Evolutionary conservation across 1,139 yeast genomes (phyloP), one percentile per base, ranked within the genome.

Genomic region (Blastobotrys persicus): DNA sequence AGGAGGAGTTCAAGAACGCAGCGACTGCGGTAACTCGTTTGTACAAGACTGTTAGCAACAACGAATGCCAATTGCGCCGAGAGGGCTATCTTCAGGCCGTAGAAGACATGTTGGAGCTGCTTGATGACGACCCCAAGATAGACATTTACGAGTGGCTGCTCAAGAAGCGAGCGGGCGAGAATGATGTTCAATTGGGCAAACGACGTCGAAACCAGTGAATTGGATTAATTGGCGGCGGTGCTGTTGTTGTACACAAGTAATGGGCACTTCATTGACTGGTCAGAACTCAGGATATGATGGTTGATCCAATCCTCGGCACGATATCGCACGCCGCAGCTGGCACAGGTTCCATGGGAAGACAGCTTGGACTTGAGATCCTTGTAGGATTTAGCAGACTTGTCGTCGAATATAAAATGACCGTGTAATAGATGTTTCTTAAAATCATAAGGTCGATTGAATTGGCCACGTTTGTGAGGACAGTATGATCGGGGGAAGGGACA

Each of bases 371-470:
- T 73, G 49, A 83, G 66, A 53, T 79, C 81, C 53, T 79, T 79
- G 53, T 74, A 66, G 41, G 73, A 70, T 44, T 76, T 76, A 7
- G 77, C 77, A 39, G 60, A 59, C 33, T 70, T 68, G 5, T 74
- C 73, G 52, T 78, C 75, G 61, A 81, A 82, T 44, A 65, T 67
- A 61, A 82, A 83, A 58, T 83, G 88, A 46, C 78, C 73, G 61
- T 82, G 84, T 39, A 83, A 68, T 53, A 83, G 66, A 61, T 83
- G 88, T 59, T 83, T 83, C 60, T 83, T 83, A 67, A 73, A 81
- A 62, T 83, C 88, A 60, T 83, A 83, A 2, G 85, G 86, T 42
- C 88, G 71, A 66, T 83, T 83, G 67, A 83, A 83, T 55, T 71
- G 77, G 18, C 83, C 84, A 43, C 82, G 75, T 59, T 77, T 80